Evolutionary conservation across 208 protist species (phyloP), one percentile per base, ranked within the genome.

Genomic region (Wallacemonas sp.): DNA sequence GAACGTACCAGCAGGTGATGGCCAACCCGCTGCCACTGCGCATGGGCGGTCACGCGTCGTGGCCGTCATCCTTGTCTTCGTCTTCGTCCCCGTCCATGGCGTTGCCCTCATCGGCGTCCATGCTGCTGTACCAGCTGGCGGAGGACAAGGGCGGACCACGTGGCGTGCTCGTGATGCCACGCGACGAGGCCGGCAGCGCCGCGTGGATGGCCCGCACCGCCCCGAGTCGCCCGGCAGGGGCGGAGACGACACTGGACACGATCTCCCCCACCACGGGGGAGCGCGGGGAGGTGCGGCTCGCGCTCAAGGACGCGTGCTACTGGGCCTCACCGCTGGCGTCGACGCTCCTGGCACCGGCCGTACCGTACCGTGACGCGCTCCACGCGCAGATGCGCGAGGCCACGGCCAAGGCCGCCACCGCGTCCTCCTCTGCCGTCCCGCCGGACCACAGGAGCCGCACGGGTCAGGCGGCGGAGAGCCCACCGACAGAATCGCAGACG

Each of bases 1-100:
- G 69, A 36, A 57, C 66, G 44, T 91, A 92, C 73, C 73, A 79
- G 23, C 65, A 85, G 61, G 63, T 74, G 49, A 95, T 91, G 82
- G 76, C 76, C 67, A 84, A 80, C 54, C 72, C 77, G 8, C 29
- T 92, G 22, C 78, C 85, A 0, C 23, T 92, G 38, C 44, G 45
- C 11, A 50, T 61, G 26, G 61, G 10, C 16, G 36, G 36, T 14
- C 7, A 7, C 36, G 10, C 14, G 36, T 14, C 36, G 7, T 41
- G 10, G 36, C 36, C 14, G 10, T 41, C 36, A 41, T 14, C 36
- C 36, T 7, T 14, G 0, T 41, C 36, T 41, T 41, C 36, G 7
- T 41, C 0, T 7, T 41, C 36, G 14, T 41, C 36, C 10, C 36
- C 36, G 14, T n/a, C n/a, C n/a, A n/a, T n/a, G n/a, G n/a, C n/a